Percentiles rank a stretch among this genome's conserved stretches.
These are phyloP conservation scores for Ensete ventricosum DNA, from an alignment of 176 grass and related monocot species.

Conservation along the genomic window DNA sequence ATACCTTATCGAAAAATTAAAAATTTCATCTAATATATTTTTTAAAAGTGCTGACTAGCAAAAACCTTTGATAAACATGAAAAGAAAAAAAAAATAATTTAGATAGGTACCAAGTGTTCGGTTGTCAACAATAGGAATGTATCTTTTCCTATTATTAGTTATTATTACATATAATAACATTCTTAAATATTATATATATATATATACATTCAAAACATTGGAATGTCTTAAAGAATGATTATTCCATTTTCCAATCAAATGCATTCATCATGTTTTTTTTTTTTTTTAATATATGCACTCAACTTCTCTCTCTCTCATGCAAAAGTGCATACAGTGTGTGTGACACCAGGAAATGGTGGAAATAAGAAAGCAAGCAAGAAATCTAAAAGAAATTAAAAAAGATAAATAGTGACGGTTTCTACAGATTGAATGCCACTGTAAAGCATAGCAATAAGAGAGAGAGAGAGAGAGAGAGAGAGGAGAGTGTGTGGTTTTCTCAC, in stretches of 20 bases:
- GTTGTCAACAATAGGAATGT: too few relatives aligned
- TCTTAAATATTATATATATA: too few relatives aligned
- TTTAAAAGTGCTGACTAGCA: too few relatives aligned
- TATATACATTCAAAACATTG: too few relatives aligned
- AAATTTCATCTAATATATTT: too few relatives aligned
- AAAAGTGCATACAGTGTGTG: background rate
- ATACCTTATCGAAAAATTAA: too few relatives aligned
- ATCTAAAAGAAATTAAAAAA: background rate
- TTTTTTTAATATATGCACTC: background rate
- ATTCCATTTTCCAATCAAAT: background rate
- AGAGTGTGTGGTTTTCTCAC: background rate
- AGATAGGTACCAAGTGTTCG: too few relatives aligned
- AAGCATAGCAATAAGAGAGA: background rate
- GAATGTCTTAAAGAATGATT: too few relatives aligned
- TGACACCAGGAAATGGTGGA: background rate
- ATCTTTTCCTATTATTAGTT: too few relatives aligned
- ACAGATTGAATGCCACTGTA: background rate
- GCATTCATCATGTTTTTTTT: background rate
- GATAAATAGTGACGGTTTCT: conserved; percentile 1
- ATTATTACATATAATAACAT: too few relatives aligned
- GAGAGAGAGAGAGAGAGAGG: background rate
- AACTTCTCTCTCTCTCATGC: background rate
- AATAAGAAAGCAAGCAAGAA: background rate
- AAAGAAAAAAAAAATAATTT: too few relatives aligned
- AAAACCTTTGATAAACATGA: too few relatives aligned